phyloP scores from a whole-genome alignment of 2,329 filamentous ascomycete species.

The Westerdykella sp. region DNA sequence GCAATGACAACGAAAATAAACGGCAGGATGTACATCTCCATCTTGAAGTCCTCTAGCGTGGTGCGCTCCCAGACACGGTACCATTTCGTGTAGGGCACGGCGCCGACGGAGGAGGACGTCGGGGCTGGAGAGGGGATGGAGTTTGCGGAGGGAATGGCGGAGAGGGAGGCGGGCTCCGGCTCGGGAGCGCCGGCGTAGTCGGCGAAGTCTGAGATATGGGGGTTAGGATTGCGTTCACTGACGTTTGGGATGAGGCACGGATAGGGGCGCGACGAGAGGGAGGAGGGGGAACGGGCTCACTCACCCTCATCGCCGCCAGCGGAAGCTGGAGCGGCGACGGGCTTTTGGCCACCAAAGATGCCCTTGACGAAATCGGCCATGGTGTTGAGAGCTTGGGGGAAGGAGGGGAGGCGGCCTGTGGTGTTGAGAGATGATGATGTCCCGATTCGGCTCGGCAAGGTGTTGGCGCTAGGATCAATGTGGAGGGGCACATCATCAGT shows the following conservation, averaged over 20 bases:
- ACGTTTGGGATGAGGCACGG: not conserved
- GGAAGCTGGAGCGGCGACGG: conserved; percentile 43
- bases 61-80: conserved; percentile 94
- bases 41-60: conserved; percentile 73
- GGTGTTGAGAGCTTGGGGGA: conserved; percentile 5
- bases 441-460: conserved; percentile 8
- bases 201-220: conserved; percentile 58
- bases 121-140: conserved; percentile 26
- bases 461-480: conserved; percentile 18
- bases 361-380: conserved; percentile 57
- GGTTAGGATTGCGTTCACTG: conserved; percentile 6
- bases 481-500: conserved; percentile 11
- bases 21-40: conserved; percentile 75
- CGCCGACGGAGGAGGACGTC: conserved; percentile 33
- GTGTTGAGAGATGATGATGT: no score
- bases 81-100: conserved; percentile 81
- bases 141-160: conserved; percentile 35
- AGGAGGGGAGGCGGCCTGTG: not conserved
- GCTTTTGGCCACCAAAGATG: conserved; percentile 63
- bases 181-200: conserved; percentile 80
- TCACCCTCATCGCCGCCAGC: conserved; percentile 58
- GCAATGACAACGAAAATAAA: conserved; percentile 68
- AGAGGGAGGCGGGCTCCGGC: conserved; percentile 49
- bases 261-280: conserved; percentile 1
- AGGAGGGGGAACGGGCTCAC: conserved; percentile 18